These are phyloP conservation scores for Mucor circinelloides DNA, from an alignment of 371 early-diverging fungal species.

Conservation along the genomic window DNA sequence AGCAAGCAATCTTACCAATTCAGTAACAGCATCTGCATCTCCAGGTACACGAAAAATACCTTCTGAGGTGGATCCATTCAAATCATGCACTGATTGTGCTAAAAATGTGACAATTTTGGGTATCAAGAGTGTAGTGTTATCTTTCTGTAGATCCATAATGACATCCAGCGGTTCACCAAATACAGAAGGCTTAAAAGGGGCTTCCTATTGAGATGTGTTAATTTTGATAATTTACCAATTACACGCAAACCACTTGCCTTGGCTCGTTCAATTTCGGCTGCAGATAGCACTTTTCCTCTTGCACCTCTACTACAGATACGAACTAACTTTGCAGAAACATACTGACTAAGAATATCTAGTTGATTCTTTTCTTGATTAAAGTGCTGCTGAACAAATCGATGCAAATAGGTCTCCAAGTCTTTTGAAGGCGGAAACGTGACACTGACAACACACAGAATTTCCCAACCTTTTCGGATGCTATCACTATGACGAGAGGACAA, in stretches of 20 bases:
- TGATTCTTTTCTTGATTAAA: constrained; percentile 49
- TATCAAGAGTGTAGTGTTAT: constrained; percentile 40
- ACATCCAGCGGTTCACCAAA: constrained; percentile 90
- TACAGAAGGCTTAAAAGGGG: constrained; percentile 86
- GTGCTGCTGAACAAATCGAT: constrained; percentile 75
- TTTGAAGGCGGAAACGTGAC: constrained; percentile 92
- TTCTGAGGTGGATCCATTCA: constrained; percentile 83
- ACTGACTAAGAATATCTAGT: constrained; percentile 57
- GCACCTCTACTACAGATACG: constrained; percentile 82
- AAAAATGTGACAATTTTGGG: constrained; percentile 87
- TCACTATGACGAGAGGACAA: constrained; percentile 38
- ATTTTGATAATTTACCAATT: neutral
- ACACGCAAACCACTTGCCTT: constrained; percentile 36
- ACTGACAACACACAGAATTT: constrained; percentile 76
- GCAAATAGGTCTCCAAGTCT: constrained; percentile 82
- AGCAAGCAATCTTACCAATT: constrained; percentile 57
- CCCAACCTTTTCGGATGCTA: constrained; percentile 85
- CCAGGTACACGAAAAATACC: constrained; percentile 98
- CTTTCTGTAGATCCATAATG: constrained; percentile 73
- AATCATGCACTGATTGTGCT: constrained; percentile 69
- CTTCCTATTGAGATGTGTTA: constrained; percentile 45
- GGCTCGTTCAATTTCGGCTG: constrained; percentile 84
- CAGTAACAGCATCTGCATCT: constrained; percentile 89
- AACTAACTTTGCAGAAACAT: constrained; percentile 64
- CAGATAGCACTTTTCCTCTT: constrained; percentile 76